These are phyloP conservation scores for Vitis amurensis DNA, from an alignment of 164 flowering plant genomes.

Conservation along the genomic window DNA sequence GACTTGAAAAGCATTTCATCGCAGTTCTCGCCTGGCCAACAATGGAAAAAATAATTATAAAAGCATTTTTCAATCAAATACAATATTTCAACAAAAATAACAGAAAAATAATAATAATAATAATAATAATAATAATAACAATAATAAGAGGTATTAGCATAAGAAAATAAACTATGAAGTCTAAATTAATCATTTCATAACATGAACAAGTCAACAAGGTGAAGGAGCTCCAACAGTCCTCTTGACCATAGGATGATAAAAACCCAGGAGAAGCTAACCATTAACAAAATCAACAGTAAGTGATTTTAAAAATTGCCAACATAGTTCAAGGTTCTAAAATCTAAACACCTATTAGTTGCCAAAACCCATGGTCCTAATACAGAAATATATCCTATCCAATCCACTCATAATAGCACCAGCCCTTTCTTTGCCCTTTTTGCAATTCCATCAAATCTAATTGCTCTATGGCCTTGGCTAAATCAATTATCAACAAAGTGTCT, in stretches of 20 bases:
- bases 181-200: not conserved
- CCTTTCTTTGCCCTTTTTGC: too few species aligned
- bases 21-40: conserved; percentile 64
- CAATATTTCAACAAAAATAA: not conserved
- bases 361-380: not conserved
- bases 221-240: not conserved
- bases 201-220: too few species aligned
- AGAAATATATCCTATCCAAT: not conserved
- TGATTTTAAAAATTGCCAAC: not conserved
- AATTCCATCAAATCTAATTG: not conserved
- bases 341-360: too few species aligned
- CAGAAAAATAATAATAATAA: not conserved
- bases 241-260: not conserved
- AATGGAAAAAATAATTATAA: not conserved
- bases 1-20: conserved; percentile 62
- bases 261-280: not conserved
- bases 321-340: not conserved
- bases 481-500: not conserved
- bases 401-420: too few species aligned
- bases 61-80: not conserved
- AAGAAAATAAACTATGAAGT: not conserved
- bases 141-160: not conserved
- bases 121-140: too few species aligned
- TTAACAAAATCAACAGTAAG: not conserved
- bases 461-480: not conserved